Percentiles rank a stretch among this genome's conserved stretches.
Conservation (phyloP, 352 stramenopile genomes). For the Plasmopara halstedii region DNA sequence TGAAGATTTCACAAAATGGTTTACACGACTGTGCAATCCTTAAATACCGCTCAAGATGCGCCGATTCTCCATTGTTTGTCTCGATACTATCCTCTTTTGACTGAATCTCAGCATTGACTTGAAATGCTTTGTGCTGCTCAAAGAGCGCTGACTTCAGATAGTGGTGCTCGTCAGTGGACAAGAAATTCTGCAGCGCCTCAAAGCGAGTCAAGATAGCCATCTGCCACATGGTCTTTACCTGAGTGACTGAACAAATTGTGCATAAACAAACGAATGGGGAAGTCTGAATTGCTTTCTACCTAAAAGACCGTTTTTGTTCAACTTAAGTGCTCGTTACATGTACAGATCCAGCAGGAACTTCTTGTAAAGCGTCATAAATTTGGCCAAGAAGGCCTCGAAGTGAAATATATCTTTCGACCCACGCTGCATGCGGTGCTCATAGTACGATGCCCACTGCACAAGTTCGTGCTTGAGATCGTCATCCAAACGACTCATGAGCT, state of each 20-base stretch:
- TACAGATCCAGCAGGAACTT: slow-evolving; percentile 94
- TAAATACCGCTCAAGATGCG: slow-evolving; percentile 40
- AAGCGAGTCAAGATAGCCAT: slow-evolving; percentile 30
- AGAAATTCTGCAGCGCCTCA: slow-evolving; percentile 30
- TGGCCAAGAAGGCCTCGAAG: slow-evolving; percentile 98
- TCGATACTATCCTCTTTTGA: neutral
- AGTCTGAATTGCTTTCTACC: too few relatives aligned
- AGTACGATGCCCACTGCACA: slow-evolving; percentile 77
- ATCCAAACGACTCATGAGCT: slow-evolving; percentile 93
- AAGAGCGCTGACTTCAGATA: slow-evolving; percentile 20
- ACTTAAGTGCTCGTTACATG: slow-evolving; percentile 40
- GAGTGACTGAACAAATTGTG: slow-evolving; percentile 10
- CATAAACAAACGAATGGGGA: neutral
- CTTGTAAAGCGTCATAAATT: slow-evolving; percentile 99
- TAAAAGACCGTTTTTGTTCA: too few relatives aligned
- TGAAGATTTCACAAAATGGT: too few relatives aligned
- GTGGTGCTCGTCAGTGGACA: slow-evolving; percentile 21
- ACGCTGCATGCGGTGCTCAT: slow-evolving; percentile 93
- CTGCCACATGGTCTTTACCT: slow-evolving; percentile 21
- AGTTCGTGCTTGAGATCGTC: slow-evolving; percentile 96
- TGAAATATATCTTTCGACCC: slow-evolving; percentile 99
- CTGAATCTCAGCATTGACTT: slow-evolving; percentile 4
- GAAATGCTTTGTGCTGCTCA: slow-evolving; percentile 1
- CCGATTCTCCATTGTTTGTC: slow-evolving; percentile 7
- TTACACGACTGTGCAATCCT: too few relatives aligned